Percentiles rank a stretch among this genome's conserved stretches.
Conservation (phyloP, 1,284 basidiomycete species). For the Thecaphora frezii region DNA sequence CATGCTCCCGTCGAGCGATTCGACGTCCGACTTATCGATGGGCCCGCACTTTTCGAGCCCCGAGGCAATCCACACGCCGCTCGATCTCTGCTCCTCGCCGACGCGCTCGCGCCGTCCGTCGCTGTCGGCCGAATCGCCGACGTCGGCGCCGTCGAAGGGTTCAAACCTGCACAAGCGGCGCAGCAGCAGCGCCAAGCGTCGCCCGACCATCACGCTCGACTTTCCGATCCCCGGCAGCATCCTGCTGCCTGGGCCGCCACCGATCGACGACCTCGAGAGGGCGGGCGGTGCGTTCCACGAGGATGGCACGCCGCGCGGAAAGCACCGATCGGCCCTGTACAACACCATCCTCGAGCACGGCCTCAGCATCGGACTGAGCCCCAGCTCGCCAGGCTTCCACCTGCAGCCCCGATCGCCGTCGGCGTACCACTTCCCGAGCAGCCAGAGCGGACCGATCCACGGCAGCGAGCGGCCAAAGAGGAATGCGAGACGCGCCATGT, state of each 20-base stretch:
- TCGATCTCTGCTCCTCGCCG: background rate
- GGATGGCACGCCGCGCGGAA: no score
- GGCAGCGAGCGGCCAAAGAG: slow-evolving; percentile 10
- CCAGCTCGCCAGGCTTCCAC: slow-evolving; percentile 55
- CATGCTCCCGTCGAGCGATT: background rate
- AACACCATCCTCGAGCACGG: slow-evolving; percentile 49
- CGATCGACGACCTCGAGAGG: slow-evolving; percentile 19
- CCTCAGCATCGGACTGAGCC: slow-evolving; percentile 52
- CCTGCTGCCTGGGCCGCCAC: background rate
- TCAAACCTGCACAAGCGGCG: background rate
- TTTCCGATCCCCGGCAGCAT: slow-evolving; percentile 21
- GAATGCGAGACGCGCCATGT: slow-evolving; percentile 19
- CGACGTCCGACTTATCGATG: background rate
- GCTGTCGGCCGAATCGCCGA: background rate
- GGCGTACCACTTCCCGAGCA: slow-evolving; percentile 2
- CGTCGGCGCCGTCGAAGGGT: background rate
- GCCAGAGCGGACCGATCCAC: background rate
- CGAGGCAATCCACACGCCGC: background rate
- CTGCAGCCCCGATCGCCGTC: slow-evolving; percentile 36
- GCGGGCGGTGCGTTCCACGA: slow-evolving; percentile 1
- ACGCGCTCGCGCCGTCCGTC: background rate
- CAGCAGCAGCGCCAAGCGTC: slow-evolving; percentile 3
- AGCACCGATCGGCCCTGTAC: slow-evolving; percentile 22
- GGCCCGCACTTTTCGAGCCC: background rate
- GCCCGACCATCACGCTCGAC: slow-evolving; percentile 41